These are phyloP conservation scores for Fusarium piperis DNA, from an alignment of 2,329 filamentous ascomycete species.

Conservation along the genomic window DNA sequence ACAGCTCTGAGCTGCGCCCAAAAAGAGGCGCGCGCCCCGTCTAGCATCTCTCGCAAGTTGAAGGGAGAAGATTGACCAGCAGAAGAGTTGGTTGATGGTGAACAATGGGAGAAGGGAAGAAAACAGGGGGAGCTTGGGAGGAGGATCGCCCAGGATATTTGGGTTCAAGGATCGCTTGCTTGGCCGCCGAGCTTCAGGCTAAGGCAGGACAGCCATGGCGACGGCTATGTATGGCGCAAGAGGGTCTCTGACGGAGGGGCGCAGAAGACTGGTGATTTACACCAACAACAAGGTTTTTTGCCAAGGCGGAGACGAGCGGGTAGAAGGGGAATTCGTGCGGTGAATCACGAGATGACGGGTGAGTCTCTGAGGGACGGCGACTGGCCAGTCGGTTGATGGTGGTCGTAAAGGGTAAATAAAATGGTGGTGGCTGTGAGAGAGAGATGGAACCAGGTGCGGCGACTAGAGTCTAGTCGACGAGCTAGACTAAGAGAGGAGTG, in stretches of 20 bases:
- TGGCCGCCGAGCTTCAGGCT: constrained; percentile 18
- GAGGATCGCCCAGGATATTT: constrained; percentile 25
- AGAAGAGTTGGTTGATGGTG: constrained; percentile 3
- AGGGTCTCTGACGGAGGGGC: constrained; percentile 8
- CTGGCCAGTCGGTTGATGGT: constrained; percentile 20
- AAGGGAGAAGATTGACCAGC: constrained; percentile 3
- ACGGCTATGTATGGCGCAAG: constrained; percentile 33
- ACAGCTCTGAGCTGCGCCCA: constrained; percentile 58
- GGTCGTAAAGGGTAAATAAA: constrained; percentile 3
- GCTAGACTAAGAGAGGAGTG: constrained; percentile 21
- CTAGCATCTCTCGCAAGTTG: constrained; percentile 45
- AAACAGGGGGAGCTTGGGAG: constrained; percentile 5
- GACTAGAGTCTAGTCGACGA: constrained; percentile 16
- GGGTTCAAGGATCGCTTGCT: constrained; percentile 9
- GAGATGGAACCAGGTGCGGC: constrained; percentile 1
- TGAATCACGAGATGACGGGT: constrained; percentile 9
- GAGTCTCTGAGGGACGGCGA: constrained; percentile 24
- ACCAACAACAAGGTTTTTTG: constrained; percentile 30
- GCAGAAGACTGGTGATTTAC: constrained; percentile 25
- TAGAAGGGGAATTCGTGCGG: background rate
- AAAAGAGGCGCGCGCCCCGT: constrained; percentile 45
- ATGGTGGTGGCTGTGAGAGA: constrained; percentile 14
- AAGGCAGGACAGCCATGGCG: constrained; percentile 22
- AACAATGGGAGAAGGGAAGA: constrained; percentile 21
- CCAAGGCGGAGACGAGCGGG: background rate